phyloP scores from a whole-genome alignment of 1,284 basidiomycete species.

The Coniferiporia sulphurascens region DNA sequence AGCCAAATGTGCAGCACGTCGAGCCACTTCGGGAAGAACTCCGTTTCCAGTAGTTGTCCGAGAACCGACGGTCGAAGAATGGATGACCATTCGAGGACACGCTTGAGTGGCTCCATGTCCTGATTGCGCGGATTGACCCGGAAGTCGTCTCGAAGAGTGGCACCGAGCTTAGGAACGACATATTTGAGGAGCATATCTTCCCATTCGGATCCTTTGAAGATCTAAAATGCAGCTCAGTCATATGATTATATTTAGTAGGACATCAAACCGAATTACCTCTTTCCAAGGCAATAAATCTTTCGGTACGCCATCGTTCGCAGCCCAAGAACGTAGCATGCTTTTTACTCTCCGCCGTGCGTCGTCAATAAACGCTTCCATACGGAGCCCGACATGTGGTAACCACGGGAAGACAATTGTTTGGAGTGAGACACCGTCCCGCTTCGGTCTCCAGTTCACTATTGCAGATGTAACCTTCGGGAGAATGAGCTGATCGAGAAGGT shows the following conservation, averaged over 20 bases:
- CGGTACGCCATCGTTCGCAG: constrained; percentile 68
- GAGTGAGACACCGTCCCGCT: constrained; percentile 53
- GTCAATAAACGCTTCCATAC: constrained; percentile 75
- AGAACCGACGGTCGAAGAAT: constrained; percentile 75
- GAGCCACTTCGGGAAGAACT: constrained; percentile 97
- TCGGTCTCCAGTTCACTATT: constrained; percentile 79
- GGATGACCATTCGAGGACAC: constrained; percentile 72
- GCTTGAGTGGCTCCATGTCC: constrained; percentile 78
- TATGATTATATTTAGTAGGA: neutral
- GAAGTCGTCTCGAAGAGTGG: constrained; percentile 78
- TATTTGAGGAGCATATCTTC: constrained; percentile 87
- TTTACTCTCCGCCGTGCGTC: constrained; percentile 86
- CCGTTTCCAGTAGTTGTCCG: constrained; percentile 77
- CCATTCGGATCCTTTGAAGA: constrained; percentile 82
- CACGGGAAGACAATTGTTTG: constrained; percentile 92
- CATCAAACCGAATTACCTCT: constrained; percentile 43
- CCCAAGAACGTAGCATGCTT: constrained; percentile 75
- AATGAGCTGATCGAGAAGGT: constrained; percentile 92
- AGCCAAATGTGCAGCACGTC: constrained; percentile 91
- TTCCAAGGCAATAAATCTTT: constrained; percentile 75
- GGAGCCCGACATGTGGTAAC: constrained; percentile 81
- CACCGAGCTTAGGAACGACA: constrained; percentile 84
- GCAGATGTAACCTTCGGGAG: constrained; percentile 86
- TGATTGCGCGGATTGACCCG: constrained; percentile 86
- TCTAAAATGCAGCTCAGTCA: constrained; percentile 31